A percentile compares a stretch with the other conserved stretches of the same genome.
Evolutionary conservation across 495 filamentous ascomycete genomes (phyloP).

Genomic region (Ascodesmis nigricans): DNA sequence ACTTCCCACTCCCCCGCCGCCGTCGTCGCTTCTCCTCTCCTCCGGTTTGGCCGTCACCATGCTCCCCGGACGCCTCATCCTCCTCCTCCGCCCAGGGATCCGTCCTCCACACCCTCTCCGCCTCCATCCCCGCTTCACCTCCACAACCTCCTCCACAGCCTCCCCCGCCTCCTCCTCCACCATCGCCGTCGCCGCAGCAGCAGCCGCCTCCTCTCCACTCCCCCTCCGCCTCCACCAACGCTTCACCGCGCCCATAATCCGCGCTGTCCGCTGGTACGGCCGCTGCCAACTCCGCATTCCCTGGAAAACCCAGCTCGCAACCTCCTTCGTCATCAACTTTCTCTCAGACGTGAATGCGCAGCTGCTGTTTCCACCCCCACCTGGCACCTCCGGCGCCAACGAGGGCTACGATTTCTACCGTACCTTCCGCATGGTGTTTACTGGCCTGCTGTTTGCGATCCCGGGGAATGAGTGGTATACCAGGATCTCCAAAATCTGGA

Average conservation of each 20-base stretch:
- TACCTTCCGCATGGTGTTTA: constrained; percentile 46
- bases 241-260: constrained; percentile 13
- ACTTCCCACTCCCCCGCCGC: too few relatives aligned
- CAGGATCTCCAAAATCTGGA: constrained; percentile 3
- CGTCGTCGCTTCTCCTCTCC: too few relatives aligned
- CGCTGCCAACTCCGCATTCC: constrained; percentile 46
- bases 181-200: too few relatives aligned
- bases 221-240: not conserved
- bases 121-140: too few relatives aligned
- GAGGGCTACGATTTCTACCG: constrained; percentile 45
- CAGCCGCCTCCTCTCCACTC: not conserved
- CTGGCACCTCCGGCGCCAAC: constrained; percentile 23
- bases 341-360: constrained; percentile 68
- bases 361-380: constrained; percentile 24
- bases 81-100: too few relatives aligned
- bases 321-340: constrained; percentile 54
- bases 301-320: constrained; percentile 54
- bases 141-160: too few relatives aligned
- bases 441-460: constrained; percentile 49
- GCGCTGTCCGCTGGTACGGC: constrained; percentile 46
- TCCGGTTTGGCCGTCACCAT: too few relatives aligned
- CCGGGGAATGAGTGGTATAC: constrained; percentile 60
- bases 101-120: too few relatives aligned
- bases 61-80: too few relatives aligned
- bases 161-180: too few relatives aligned